Conservation (phyloP, 768 basidiomycete genomes). For the Tylopilus vinaceipallidus region DNA sequence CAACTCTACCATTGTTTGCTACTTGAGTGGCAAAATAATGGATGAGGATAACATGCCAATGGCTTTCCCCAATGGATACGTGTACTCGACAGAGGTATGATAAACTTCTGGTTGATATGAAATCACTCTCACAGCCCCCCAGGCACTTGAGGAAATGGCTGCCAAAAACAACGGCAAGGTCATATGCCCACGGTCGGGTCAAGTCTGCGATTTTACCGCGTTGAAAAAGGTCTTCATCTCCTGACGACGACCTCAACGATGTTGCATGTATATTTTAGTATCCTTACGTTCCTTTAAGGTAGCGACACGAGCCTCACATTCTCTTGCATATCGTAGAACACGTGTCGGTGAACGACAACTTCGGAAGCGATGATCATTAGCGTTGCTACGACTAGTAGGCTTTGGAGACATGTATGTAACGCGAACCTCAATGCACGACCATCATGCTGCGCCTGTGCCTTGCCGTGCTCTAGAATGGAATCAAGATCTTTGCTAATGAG, state of each 20-base stretch:
- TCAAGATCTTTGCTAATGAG: slow-evolving; percentile 19
- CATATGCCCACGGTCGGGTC: slow-evolving; percentile 77
- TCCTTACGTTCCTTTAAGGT: neutral
- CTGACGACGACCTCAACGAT: slow-evolving; percentile 34
- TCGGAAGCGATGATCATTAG: slow-evolving; percentile 26
- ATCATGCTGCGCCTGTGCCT: slow-evolving; percentile 16
- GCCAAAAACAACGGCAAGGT: slow-evolving; percentile 74
- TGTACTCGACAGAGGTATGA: slow-evolving; percentile 89
- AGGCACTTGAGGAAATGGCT: slow-evolving; percentile 90
- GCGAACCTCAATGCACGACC: slow-evolving; percentile 8
- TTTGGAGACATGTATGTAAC: slow-evolving; percentile 18
- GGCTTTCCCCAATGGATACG: slow-evolving; percentile 87
- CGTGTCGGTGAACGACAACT: slow-evolving; percentile 10
- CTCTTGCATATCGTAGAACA: slow-evolving; percentile 9
- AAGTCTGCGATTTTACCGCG: slow-evolving; percentile 58
- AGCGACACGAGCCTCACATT: neutral
- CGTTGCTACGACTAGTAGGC: slow-evolving; percentile 8
- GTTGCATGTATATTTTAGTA: neutral
- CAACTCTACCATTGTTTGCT: slow-evolving; percentile 93
- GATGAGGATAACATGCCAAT: slow-evolving; percentile 91
- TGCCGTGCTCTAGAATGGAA: slow-evolving; percentile 24
- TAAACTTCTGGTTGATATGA: slow-evolving; percentile 4
- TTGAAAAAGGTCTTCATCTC: slow-evolving; percentile 92
- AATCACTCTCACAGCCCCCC: slow-evolving; percentile 14
- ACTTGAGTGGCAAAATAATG: slow-evolving; percentile 90